Percentiles rank a stretch among this genome's conserved stretches.
These are phyloP conservation scores for Rhynchospora breviuscula DNA, from an alignment of 176 grass and related monocot species.

Conservation along the genomic window DNA sequence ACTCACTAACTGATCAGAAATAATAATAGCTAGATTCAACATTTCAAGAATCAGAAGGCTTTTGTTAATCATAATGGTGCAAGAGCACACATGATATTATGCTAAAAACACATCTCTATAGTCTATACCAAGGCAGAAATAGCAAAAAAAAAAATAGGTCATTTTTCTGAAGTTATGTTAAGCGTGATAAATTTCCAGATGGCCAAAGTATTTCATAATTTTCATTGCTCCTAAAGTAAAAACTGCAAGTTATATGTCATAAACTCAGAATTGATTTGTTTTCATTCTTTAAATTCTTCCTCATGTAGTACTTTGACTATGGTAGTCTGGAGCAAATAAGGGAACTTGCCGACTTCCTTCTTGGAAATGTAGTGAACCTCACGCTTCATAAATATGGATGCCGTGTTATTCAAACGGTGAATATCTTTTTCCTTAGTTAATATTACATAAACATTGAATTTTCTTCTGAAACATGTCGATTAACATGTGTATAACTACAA, in stretches of 20 bases:
- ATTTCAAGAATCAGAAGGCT: background rate
- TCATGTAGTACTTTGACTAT: slow-evolving; percentile 43
- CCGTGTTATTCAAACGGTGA: slow-evolving; percentile 54
- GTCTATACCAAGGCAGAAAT: background rate
- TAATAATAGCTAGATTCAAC: background rate
- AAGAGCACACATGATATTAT: background rate
- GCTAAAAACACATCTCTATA: background rate
- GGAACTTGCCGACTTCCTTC: slow-evolving; percentile 29
- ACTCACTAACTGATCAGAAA: background rate
- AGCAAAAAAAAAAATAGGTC: background rate
- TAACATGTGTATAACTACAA: background rate
- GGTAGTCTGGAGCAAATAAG: slow-evolving; percentile 33
- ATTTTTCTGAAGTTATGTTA: background rate
- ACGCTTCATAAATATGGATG: slow-evolving; percentile 37
- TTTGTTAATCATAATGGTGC: background rate
- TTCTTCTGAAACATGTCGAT: background rate
- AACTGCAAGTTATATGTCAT: background rate
- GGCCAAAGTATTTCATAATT: background rate
- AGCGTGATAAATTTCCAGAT: background rate
- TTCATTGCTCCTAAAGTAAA: background rate
- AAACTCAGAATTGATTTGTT: background rate
- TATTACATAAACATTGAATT: background rate
- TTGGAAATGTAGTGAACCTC: slow-evolving; percentile 27
- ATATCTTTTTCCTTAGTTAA: background rate
- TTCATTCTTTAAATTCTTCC: background rate